phyloP scores from a whole-genome alignment of 495 filamentous ascomycete species.

The Darksidea phi region DNA sequence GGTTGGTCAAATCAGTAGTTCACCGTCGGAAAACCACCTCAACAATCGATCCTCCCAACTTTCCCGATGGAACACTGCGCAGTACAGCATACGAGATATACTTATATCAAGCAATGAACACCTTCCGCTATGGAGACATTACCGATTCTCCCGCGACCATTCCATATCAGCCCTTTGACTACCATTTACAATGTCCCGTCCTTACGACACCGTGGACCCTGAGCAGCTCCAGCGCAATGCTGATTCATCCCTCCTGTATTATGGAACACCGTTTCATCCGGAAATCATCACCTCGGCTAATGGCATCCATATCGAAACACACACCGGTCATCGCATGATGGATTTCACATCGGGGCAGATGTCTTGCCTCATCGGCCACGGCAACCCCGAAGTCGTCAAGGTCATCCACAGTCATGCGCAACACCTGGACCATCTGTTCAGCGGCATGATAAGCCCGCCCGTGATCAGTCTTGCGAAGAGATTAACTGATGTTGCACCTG shows the following conservation, averaged over 20 bases:
- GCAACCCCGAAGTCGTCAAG: constrained; percentile 56
- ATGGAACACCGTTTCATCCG: constrained; percentile 42
- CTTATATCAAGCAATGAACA: too few species aligned
- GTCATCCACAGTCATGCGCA: constrained; percentile 47
- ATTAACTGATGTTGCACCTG: constrained; percentile 48
- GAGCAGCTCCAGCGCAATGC: constrained; percentile 20
- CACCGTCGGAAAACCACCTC: too few species aligned
- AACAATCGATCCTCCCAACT: too few species aligned
- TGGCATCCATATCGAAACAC: constrained; percentile 29
- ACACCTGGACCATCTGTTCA: constrained; percentile 55
- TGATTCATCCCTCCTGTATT: constrained; percentile 12
- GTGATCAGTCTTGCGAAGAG: constrained; percentile 51
- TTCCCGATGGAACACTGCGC: too few species aligned
- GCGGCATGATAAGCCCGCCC: constrained; percentile 55
- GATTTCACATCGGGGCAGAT: constrained; percentile 55
- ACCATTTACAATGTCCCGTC: too few species aligned
- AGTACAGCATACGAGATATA: too few species aligned
- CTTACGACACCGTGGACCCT: too few species aligned
- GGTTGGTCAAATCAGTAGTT: too few species aligned
- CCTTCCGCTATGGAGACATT: too few species aligned
- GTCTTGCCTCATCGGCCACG: constrained; percentile 58
- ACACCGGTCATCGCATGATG: constrained; percentile 41
- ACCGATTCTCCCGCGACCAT: too few species aligned
- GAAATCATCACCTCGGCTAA: constrained; percentile 29
- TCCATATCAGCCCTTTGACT: too few species aligned